Percentiles rank a stretch among this genome's conserved stretches.
Conservation (phyloP, 73 alveolate genomes). For the Paramecium primaurelia region DNA sequence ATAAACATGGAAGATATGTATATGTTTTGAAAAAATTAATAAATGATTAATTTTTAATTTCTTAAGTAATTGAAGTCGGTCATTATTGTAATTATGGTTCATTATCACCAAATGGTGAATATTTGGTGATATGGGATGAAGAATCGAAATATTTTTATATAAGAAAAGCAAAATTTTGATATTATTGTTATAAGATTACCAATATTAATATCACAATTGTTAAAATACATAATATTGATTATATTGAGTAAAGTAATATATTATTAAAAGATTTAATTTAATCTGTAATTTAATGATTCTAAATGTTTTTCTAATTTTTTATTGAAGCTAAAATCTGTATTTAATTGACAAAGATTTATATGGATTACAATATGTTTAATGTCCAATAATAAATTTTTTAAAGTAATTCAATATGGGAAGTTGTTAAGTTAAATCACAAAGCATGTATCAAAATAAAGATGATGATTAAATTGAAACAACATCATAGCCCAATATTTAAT, state of each 20-base stretch:
- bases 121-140: background rate
- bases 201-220: background rate
- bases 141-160: background rate
- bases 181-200: background rate
- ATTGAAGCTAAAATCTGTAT: background rate
- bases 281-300: background rate
- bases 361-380: background rate
- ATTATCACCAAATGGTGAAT: background rate
- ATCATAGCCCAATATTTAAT: background rate
- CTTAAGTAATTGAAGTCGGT: background rate
- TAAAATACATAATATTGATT: background rate
- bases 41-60: background rate
- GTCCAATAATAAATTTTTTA: background rate
- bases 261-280: background rate
- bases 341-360: background rate
- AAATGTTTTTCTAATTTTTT: background rate
- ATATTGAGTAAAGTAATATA: background rate
- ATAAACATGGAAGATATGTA: background rate
- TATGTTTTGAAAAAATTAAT: background rate
- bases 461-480: background rate
- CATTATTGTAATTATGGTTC: background rate
- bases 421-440: background rate
- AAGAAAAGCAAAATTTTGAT: background rate
- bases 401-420: background rate
- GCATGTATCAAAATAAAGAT: background rate